Base-by-base conservation (phyloP, 2,329 filamentous ascomycete genomes). In the Pseudophaeomoniella oleicola region DNA sequence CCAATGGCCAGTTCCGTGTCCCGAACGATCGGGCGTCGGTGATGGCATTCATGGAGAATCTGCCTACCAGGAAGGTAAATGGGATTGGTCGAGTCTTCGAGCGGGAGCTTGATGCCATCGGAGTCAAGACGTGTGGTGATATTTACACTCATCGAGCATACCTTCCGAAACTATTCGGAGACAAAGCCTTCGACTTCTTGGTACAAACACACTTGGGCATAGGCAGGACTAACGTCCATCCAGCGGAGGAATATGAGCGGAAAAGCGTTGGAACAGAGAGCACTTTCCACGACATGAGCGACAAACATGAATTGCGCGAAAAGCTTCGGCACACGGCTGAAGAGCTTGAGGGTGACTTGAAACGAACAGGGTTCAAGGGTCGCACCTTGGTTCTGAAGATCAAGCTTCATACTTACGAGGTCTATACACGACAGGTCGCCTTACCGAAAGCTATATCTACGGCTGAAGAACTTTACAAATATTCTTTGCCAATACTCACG, bases 241-340 rank as follows among this genome's bases (percentile, higher is more conserved):
- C 87, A 0, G 81, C 82, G 0, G 86, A 92, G 48, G 85, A 88
- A 39, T 85, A 86, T 46, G 85, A 93, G 53, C 74, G 90, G 12
- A 96, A 96, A 55, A 92, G 84, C 44, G 81, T 96, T 1, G 88
- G 90, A 13, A 94, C 87, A 0, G 90, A 98, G 57, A 81, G 80
- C 42, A 96, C 88, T 0, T 98, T 98, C 49, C 66, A 71, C 29
- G 87, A 94, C 34, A 75, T 93, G 50, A 73, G 72, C 2, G 76
- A 79, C 37, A 72, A 78, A 11, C 56, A 60, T 1, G 71, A 78
- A 39, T 63, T 96, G 3, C 70, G 80, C 14, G 75, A 78, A 12
- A 92, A 93, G 53, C 69, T 98, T 4, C 71, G 75, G n/a, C 71
- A 69, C 53, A 87, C 78, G 1, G 85, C 90, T 0, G 78, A 86